Percentiles rank a stretch among this genome's conserved stretches.
Evolutionary conservation across 164 flowering plant species (phyloP).

Genomic region (Stephania cephalantha): DNA sequence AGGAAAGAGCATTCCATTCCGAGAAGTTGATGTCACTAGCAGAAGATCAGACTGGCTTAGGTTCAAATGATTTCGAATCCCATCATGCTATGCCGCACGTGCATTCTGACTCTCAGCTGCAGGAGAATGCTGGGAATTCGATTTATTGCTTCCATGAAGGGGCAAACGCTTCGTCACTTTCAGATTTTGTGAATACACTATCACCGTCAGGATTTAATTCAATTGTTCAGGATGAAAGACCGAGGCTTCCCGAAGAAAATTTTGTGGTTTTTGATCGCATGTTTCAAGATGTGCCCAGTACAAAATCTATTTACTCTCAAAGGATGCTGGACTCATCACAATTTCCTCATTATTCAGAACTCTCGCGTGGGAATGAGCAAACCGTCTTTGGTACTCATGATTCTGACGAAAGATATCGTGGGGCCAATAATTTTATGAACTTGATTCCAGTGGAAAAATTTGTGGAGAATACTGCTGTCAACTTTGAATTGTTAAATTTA

Average conservation of each 20-base stretch:
- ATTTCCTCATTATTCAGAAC: constrained; percentile 11
- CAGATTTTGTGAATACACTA: constrained; percentile 5
- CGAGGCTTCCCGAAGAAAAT: constrained; percentile 14
- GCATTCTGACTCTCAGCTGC: constrained; percentile 53
- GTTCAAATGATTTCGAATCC: constrained; percentile 25
- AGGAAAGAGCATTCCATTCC: constrained; percentile 36
- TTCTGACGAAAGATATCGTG: constrained; percentile 13
- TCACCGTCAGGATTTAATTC: constrained; percentile 6
- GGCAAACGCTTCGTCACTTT: constrained; percentile 3
- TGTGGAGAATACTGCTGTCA: constrained; percentile 11
- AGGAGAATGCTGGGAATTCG: constrained; percentile 17
- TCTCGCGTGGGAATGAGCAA: constrained; percentile 15
- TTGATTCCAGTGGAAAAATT: constrained; percentile 1
- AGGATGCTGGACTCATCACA: constrained; percentile 11
- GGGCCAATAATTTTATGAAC: constrained; percentile 9
- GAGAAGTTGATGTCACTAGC: constrained; percentile 27
- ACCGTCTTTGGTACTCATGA: constrained; percentile 5
- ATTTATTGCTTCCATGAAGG: constrained; percentile 23
- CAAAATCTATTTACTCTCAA: constrained; percentile 13
- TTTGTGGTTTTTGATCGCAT: constrained; percentile 12
- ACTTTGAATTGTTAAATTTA: constrained; percentile 15
- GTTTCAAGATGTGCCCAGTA: constrained; percentile 15
- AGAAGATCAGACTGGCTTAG: constrained; percentile 21
- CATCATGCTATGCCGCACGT: constrained; percentile 42
- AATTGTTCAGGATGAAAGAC: constrained; percentile 19